Evolutionary conservation across 2,329 filamentous ascomycete species (phyloP).

Genomic region (Pseudonectria buxi): DNA sequence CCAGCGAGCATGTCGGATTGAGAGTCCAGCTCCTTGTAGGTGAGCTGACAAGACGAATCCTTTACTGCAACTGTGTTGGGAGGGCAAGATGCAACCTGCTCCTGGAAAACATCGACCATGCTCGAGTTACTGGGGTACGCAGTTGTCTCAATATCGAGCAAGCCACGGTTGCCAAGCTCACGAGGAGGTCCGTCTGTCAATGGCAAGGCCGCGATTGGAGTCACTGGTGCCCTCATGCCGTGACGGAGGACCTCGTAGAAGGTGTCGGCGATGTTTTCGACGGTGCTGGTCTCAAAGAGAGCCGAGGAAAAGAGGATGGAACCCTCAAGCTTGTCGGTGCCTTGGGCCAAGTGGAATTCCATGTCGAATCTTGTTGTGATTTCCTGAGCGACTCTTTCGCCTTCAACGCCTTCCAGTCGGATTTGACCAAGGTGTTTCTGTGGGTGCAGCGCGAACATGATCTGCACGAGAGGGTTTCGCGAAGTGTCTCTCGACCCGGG

Average conservation of each 20-base stretch:
- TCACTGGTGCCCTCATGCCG: slow-evolving; percentile 7
- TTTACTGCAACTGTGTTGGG: slow-evolving; percentile 6
- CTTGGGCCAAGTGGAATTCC: slow-evolving; percentile 20
- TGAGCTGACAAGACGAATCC: slow-evolving; percentile 4
- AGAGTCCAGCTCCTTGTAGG: slow-evolving; percentile 6
- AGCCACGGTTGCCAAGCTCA: not conserved
- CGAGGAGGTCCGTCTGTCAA: not conserved
- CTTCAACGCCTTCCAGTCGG: slow-evolving; percentile 9
- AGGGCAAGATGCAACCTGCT: slow-evolving; percentile 1
- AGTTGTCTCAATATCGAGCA: no score
- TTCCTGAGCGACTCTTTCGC: slow-evolving; percentile 1
- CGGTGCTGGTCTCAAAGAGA: slow-evolving; percentile 13
- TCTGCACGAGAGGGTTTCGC: no score
- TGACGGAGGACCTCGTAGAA: slow-evolving; percentile 11
- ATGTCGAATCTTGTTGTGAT: slow-evolving; percentile 15
- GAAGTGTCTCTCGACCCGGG: no score
- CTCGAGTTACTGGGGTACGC: slow-evolving; percentile 3
- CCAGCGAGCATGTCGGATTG: slow-evolving; percentile 2
- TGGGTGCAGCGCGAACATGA: slow-evolving; percentile 2
- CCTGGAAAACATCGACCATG: slow-evolving; percentile 6
- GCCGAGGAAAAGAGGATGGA: slow-evolving; percentile 14
- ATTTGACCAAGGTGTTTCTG: slow-evolving; percentile 15
- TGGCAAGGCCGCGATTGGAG: no score
- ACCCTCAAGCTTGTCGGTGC: slow-evolving; percentile 5
- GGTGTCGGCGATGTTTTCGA: slow-evolving; percentile 10